phyloP scores from a whole-genome alignment of 1,284 basidiomycete genomes.

The Microbotryum violaceum region DNA sequence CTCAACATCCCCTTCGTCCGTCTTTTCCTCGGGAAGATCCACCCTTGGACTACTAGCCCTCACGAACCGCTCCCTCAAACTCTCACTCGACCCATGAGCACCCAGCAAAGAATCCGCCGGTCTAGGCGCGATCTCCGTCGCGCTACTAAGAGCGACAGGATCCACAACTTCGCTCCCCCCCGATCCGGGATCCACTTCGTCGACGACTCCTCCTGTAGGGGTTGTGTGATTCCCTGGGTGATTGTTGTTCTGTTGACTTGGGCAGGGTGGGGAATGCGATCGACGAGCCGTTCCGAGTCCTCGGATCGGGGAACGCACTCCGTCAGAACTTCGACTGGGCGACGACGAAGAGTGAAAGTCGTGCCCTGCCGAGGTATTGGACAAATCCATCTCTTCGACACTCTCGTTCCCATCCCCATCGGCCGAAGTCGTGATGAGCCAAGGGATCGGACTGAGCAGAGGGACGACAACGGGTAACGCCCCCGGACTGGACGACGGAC shows the following conservation, averaged over 20 bases:
- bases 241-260: too few species aligned
- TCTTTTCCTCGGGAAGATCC: conserved; percentile 2
- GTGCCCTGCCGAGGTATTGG: background rate
- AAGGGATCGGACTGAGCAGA: conserved; percentile 28
- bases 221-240: conserved; percentile 4
- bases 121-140: conserved; percentile 2
- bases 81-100: background rate
- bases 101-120: background rate
- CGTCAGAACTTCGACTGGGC: background rate
- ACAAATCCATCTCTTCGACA: conserved; percentile 1
- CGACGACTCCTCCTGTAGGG: conserved; percentile 30
- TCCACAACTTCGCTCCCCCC: conserved; percentile 18
- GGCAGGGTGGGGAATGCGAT: too few species aligned
- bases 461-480: conserved; percentile 23
- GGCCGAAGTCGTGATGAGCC: conserved; percentile 9
- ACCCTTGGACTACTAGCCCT: conserved; percentile 26
- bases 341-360: conserved; percentile 4
- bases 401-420: conserved; percentile 1
- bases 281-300: too few species aligned
- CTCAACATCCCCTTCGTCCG: background rate
- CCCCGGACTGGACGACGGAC: conserved; percentile 3
- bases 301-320: too few species aligned
- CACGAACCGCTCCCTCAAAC: conserved; percentile 24
- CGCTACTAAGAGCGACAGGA: conserved; percentile 19
- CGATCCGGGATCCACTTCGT: conserved; percentile 28